These are phyloP conservation scores for Penicillium sp. DNA, from an alignment of 2,329 filamentous ascomycete species.

Conservation along the genomic window DNA sequence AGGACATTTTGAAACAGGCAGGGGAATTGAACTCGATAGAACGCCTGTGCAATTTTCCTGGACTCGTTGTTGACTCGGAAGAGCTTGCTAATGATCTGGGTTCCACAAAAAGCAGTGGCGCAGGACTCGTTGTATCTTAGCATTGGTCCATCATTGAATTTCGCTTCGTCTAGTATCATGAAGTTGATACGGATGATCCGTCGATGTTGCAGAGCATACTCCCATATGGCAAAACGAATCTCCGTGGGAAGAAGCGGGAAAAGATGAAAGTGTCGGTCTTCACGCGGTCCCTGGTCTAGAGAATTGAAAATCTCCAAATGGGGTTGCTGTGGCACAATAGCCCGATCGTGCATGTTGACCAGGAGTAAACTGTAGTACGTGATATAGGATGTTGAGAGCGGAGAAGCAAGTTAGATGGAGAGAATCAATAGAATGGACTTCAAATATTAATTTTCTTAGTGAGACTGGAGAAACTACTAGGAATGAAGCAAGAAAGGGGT, in stretches of 20 bases:
- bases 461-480: background rate
- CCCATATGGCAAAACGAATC: background rate
- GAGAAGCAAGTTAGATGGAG: background rate
- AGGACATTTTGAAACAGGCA: background rate
- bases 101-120: background rate
- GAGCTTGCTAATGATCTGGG: background rate
- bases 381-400: background rate
- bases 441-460: background rate
- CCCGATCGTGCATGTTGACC: background rate
- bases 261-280: background rate
- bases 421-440: background rate
- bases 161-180: background rate
- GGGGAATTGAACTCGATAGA: background rate
- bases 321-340: background rate
- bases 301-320: background rate
- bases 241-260: background rate
- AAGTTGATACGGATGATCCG: background rate
- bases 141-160: background rate
- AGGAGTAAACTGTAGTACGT: background rate
- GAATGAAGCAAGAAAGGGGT: background rate
- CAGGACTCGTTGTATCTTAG: background rate
- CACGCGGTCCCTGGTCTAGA: background rate
- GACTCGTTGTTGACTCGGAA: background rate
- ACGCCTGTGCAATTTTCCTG: background rate
- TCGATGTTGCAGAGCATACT: background rate